Percentiles rank a stretch among this genome's conserved stretches.
Conservation (phyloP, 306 rosid genomes). For the Medicago arabica region DNA sequence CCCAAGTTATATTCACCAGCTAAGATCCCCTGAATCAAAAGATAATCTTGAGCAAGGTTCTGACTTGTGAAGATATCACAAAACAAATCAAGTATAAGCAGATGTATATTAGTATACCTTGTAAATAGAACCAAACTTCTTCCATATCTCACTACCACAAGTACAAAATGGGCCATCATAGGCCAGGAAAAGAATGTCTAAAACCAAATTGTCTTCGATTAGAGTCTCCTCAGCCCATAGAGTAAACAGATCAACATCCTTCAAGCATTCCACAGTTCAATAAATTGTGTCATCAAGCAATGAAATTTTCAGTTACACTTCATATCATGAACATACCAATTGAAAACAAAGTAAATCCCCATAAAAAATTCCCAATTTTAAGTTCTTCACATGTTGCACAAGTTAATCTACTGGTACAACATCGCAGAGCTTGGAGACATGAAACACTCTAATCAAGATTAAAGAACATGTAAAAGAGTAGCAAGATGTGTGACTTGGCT, state of each 20-base stretch:
- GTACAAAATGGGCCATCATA: slow-evolving; percentile 82
- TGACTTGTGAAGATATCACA: slow-evolving; percentile 27
- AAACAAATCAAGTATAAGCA: slow-evolving; percentile 35
- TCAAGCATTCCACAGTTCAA: slow-evolving; percentile 47
- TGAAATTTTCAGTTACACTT: slow-evolving; percentile 22
- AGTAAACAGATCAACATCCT: slow-evolving; percentile 90
- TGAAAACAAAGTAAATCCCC: slow-evolving; percentile 32
- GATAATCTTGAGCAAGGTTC: slow-evolving; percentile 41
- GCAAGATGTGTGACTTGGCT: slow-evolving; percentile 28
- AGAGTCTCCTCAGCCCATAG: slow-evolving; percentile 98
- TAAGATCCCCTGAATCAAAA: slow-evolving; percentile 71
- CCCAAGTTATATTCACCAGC: slow-evolving; percentile 75
- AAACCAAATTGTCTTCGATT: slow-evolving; percentile 84
- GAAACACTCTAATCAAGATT: slow-evolving; percentile 26
- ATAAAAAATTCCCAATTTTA: slow-evolving; percentile 31
- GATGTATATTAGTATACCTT: slow-evolving; percentile 60
- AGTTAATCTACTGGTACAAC: slow-evolving; percentile 28
- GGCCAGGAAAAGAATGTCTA: slow-evolving; percentile 88
- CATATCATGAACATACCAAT: slow-evolving; percentile 31
- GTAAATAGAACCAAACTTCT: slow-evolving; percentile 63
- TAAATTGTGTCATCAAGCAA: slow-evolving; percentile 36
- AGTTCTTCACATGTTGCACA: slow-evolving; percentile 33
- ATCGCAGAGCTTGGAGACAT: slow-evolving; percentile 25
- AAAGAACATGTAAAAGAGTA: slow-evolving; percentile 20
- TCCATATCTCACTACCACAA: slow-evolving; percentile 78